These are phyloP conservation scores for Debaryomycetaceae sp. DNA, from an alignment of 1,139 yeast species.

Conservation along the genomic window DNA sequence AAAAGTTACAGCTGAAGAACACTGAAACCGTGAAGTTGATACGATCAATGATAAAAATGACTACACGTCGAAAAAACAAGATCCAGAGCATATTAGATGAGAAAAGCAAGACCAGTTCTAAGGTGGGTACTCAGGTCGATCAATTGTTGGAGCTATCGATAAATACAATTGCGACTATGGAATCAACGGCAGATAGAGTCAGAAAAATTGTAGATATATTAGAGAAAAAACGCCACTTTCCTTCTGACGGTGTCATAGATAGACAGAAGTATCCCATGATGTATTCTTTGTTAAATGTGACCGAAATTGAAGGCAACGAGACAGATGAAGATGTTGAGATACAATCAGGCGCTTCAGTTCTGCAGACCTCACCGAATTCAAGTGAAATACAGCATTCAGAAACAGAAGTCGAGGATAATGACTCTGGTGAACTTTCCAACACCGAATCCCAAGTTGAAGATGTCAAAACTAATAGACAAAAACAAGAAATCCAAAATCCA, in stretches of 20 bases:
- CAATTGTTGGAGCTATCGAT: conserved; percentile 5
- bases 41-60: conserved; percentile 17
- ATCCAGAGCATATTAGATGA: conserved; percentile 12
- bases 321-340: background rate
- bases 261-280: background rate
- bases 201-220: conserved; percentile 1
- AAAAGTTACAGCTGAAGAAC: conserved; percentile 35
- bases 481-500: background rate
- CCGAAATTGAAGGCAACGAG: background rate
- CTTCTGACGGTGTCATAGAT: background rate
- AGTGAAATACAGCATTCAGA: background rate
- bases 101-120: background rate
- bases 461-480: background rate
- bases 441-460: background rate
- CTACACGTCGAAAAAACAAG: conserved; percentile 18
- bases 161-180: conserved; percentile 5
- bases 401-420: background rate
- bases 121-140: conserved; percentile 5
- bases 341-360: background rate
- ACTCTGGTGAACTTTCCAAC: no score
- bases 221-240: background rate
- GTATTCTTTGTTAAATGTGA: background rate
- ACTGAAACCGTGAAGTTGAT: conserved; percentile 29
- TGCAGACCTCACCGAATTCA: background rate
- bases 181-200: conserved; percentile 2